Evolutionary conservation across 1,284 basidiomycete genomes (phyloP).

Genomic region (Apiotrichum brassicae): DNA sequence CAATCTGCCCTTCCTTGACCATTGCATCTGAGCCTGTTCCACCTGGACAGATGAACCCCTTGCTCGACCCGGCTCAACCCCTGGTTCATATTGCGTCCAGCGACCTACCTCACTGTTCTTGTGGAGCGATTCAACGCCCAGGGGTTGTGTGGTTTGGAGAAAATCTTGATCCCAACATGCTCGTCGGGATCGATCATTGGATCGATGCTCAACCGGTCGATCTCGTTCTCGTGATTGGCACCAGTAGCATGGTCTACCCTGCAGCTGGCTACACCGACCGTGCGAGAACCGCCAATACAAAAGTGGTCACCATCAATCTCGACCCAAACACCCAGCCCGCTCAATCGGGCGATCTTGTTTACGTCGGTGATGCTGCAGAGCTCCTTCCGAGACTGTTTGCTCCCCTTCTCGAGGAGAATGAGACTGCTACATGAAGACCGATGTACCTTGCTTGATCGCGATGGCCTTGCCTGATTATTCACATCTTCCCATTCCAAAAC

Average conservation of each 20-base stretch:
- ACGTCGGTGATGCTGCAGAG: constrained; percentile 8
- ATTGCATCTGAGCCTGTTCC: neutral
- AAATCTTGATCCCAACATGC: constrained; percentile 9
- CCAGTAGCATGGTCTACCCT: constrained; percentile 9
- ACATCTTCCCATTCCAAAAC: too few relatives aligned
- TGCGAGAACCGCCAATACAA: constrained; percentile 1
- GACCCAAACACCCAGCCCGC: neutral
- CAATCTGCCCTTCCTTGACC: constrained; percentile 4
- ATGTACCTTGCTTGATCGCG: too few relatives aligned
- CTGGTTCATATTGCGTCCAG: neutral
- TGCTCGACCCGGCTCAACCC: constrained; percentile 5
- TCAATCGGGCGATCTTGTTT: constrained; percentile 8
- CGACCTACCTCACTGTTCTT: constrained; percentile 7
- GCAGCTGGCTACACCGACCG: constrained; percentile 14
- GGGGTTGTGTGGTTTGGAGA: constrained; percentile 18
- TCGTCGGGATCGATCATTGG: constrained; percentile 6
- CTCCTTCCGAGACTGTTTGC: constrained; percentile 9
- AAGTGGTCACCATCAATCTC: constrained; percentile 12
- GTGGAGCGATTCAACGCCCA: constrained; percentile 7
- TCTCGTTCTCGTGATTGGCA: constrained; percentile 12
- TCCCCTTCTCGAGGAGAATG: constrained; percentile 7
- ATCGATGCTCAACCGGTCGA: constrained; percentile 8
- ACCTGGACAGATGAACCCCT: neutral
- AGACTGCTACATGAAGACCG: too few relatives aligned
- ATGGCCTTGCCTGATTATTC: too few relatives aligned